These are phyloP conservation scores for Tricholoma flavovirens DNA, from an alignment of 768 basidiomycete species.

Conservation along the genomic window DNA sequence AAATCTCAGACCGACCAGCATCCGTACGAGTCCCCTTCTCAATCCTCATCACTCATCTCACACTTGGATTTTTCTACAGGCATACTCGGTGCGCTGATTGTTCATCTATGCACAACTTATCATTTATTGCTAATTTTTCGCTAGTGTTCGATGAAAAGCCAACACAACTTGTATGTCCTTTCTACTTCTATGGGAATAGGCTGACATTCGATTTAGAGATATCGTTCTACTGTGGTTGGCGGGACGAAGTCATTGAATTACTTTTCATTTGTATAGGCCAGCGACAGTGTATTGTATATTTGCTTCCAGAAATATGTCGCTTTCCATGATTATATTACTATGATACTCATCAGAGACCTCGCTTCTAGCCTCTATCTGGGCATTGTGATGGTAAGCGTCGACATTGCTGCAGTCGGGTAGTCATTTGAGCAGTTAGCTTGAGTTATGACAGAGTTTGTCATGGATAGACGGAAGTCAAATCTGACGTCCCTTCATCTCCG, in stretches of 20 bases:
- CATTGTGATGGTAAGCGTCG: neutral
- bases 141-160: slow-evolving; percentile 95
- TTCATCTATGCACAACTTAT: neutral
- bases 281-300: neutral
- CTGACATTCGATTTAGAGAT: slow-evolving; percentile 43
- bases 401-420: neutral
- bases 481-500: slow-evolving; percentile 40
- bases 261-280: neutral
- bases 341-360: neutral
- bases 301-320: neutral
- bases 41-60: neutral
- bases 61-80: slow-evolving; percentile 34
- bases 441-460: neutral
- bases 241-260: slow-evolving; percentile 56
- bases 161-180: slow-evolving; percentile 75
- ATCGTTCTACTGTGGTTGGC: slow-evolving; percentile 88
- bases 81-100: slow-evolving; percentile 61
- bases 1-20: slow-evolving; percentile 73
- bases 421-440: too few relatives aligned
- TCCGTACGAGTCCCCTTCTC: slow-evolving; percentile 54
- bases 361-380: neutral
- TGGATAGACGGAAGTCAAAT: neutral
- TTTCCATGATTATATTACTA: neutral
- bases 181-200: neutral
- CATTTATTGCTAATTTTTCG: slow-evolving; percentile 5